Base-by-base conservation (phyloP, 1,284 basidiomycete genomes). In the Sporisorium sorghi region DNA sequence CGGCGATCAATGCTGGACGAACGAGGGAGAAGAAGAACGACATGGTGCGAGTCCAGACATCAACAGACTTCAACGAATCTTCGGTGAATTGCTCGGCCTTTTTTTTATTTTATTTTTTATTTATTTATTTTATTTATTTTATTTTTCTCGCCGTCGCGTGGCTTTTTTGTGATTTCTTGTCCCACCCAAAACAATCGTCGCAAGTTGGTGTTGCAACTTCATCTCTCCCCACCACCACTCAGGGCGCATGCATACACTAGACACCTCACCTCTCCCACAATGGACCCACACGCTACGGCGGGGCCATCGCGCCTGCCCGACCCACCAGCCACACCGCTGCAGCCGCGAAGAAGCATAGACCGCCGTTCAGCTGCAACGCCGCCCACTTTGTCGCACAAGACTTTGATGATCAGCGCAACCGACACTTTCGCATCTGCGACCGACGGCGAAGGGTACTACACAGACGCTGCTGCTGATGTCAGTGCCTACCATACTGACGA, bases 351-450 rank as follows among this genome's bases (percentile, higher is more conserved):
- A 19, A 65, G 62, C 56, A 33, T 39, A 33, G 56, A 58, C 23
- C 24, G 30, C 14, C 30, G 21, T 15, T 49, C 53, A 21, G 56
- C 52, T 15, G 53, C 53, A 24, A 70, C 67, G 15, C 67, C 67
- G 15, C 67, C 59, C 37, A 49, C 57, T 2, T 51, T 70, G 11
- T 52, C 57, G 10, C 62, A 73, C 57, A 73, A 68, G 44, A 57
- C 71, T 1, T 68, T 61, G 23, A 58, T 54, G 44, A 23, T 68
- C 53, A 61, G 65, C 50, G 50, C 64, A 8, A 58, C 65, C 30
- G 71, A 68, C 26, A 73, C 65, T 0, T 73, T 60, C 50, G 58
- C 71, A 5, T 57, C 71, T 17, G 71, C 65, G 0, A 64, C 65
- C 21, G 64, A 73, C 19, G 60, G 60, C 12, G 58, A 68, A 30